Evolutionary conservation across 2,329 filamentous ascomycete species (phyloP), one percentile per base, ranked within the genome.

Genomic region (Microdochium trichocladiopsis): DNA sequence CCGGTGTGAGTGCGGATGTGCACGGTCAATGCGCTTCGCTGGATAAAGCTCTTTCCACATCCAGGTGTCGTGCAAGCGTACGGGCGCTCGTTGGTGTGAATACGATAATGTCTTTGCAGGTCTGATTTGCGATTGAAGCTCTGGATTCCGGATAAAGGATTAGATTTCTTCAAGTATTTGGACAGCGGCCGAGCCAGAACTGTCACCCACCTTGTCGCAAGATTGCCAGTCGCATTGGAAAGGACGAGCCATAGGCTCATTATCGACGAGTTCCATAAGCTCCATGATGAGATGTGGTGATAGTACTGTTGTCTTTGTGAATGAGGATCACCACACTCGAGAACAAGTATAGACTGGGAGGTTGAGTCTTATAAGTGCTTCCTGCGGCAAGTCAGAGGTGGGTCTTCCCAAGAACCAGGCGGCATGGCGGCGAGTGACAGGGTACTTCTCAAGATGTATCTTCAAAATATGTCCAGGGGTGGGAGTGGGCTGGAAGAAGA

Each of bases 121-220:
- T 87, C 84, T 18, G 84, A 87, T 67, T 87, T 87, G 61, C 84
- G 77, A 68, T 87, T 87, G 72, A 88, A 88, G 69, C 81, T 84
- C 84, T 87, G 58, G n/a, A 24, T 43, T 52, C 21, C 31, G 51
- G 51, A 57, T 21, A 60, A 52, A 45, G 49, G 50, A 51, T 61
- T 48, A 57, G 55, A 48, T n/a, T 52, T 41, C 45, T 23, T 52
- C 41, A 22, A 43, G n/a, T n/a, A n/a, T n/a, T n/a, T n/a, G n/a
- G n/a, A 36, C 16, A 10, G 12, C 18, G 10, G 56, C 24, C 37
- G 16, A 25, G 47, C 24, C 36, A 21, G 48, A 22, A 16, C 21
- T 33, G 21, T 53, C 25, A 65, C 74, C 53, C 67, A 85, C 82
- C 75, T 85, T 85, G 61, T 72, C 78, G 66, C 82, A 85, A 22